A percentile compares a stretch with the other conserved stretches of the same genome.
These are phyloP conservation scores for Saccharomycopsis oosterbeekiorum DNA, from an alignment of 805 yeast species.

Conservation along the genomic window DNA sequence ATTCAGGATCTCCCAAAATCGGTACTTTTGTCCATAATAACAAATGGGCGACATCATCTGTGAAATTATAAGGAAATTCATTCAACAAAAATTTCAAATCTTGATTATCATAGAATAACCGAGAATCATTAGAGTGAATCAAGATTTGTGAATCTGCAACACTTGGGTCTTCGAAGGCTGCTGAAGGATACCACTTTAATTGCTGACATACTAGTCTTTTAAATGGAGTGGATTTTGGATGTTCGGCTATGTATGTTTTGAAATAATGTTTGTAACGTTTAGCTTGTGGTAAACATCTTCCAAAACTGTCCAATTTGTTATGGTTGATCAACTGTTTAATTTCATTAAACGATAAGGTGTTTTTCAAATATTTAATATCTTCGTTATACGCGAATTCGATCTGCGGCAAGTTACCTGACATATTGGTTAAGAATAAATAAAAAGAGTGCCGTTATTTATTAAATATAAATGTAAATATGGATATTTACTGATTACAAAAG, in stretches of 20 bases:
- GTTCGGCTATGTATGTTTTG: background rate
- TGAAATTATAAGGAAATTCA: conserved; percentile 61
- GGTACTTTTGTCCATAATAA: conserved; percentile 59
- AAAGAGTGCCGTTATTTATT: too few relatives aligned
- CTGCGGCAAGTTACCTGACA: background rate
- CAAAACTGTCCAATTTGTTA: conserved; percentile 10
- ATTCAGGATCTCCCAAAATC: conserved; percentile 41
- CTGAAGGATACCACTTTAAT: conserved; percentile 13
- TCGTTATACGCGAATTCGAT: background rate
- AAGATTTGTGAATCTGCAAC: conserved; percentile 3
- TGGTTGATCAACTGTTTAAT: conserved; percentile 8
- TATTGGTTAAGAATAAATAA: background rate
- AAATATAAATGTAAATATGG: too few relatives aligned
- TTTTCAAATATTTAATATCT: conserved; percentile 11
- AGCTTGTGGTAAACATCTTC: conserved; percentile 4
- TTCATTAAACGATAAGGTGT: conserved; percentile 2
- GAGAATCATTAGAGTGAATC: conserved; percentile 16
- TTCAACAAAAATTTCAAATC: conserved; percentile 43
- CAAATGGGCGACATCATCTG: conserved; percentile 41
- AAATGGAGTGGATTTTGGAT: background rate
- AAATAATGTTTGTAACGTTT: conserved; percentile 6
- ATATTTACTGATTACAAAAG: too few relatives aligned
- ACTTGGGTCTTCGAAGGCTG: conserved; percentile 5
- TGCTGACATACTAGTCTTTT: conserved; percentile 16
- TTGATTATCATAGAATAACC: conserved; percentile 31